phyloP scores from a whole-genome alignment of 2,329 filamentous ascomycete species.

The Dactylellina cionopaga region DNA sequence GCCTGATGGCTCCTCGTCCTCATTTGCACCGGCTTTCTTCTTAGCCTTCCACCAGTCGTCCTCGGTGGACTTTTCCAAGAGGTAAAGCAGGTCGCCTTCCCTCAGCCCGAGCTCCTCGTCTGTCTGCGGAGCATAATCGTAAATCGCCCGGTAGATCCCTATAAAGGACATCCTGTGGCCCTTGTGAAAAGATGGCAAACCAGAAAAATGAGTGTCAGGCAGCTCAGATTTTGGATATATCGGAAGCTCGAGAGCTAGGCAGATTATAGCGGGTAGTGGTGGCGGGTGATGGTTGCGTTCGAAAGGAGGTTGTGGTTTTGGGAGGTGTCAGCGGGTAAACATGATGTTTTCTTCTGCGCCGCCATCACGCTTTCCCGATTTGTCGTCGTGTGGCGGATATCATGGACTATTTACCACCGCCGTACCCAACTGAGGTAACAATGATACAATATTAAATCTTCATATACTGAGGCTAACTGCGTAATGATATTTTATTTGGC shows the following conservation, averaged over 20 bases:
- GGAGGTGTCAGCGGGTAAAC: slow-evolving; percentile 13
- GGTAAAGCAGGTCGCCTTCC: slow-evolving; percentile 88
- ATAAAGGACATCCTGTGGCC: slow-evolving; percentile 68
- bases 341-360: slow-evolving; percentile 35
- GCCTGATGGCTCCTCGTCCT: slow-evolving; percentile 90
- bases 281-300: neutral
- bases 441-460: no score
- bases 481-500: no score
- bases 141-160: slow-evolving; percentile 87
- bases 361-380: slow-evolving; percentile 46
- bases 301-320: neutral
- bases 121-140: slow-evolving; percentile 89
- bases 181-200: slow-evolving; percentile 12
- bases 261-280: no score
- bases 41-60: slow-evolving; percentile 97
- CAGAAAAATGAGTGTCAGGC: slow-evolving; percentile 14
- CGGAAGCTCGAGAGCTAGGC: slow-evolving; percentile 19
- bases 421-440: no score
- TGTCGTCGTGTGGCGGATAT: slow-evolving; percentile 12
- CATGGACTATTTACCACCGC: slow-evolving; percentile 38
- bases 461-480: no score
- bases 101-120: slow-evolving; percentile 84
- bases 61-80: slow-evolving; percentile 81
- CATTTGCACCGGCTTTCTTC: slow-evolving; percentile 82
- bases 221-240: slow-evolving; percentile 19